Evolutionary conservation across 2,329 filamentous ascomycete genomes (phyloP), one percentile per base, ranked within the genome.

Genomic region (Leptoxyphium fumago): DNA sequence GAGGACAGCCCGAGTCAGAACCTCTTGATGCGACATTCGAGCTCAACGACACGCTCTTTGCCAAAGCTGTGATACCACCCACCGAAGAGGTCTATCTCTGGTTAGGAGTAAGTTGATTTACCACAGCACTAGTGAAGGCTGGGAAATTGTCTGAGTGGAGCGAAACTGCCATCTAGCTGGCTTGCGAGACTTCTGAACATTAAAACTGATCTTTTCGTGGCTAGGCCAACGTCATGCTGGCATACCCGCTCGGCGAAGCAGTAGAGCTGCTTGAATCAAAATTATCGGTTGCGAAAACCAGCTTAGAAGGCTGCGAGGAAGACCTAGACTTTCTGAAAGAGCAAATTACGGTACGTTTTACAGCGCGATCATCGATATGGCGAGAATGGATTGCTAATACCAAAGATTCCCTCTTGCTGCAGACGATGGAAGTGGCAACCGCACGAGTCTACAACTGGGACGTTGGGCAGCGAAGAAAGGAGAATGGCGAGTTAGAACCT

Each of bases 381-480:
- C 9, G 14, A n/a, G 28, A 40, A 36, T 13, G 15, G 15, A 13
- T 36, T 42, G 29, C 46, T 52, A 46, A 55, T 39, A 44, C 42
- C 43, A 36, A 13, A 13, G 55, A 51, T 50, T 39, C 32, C 15
- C 11, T 4, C 32, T 13, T 36, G 32, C 5, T 38, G n/a, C 52
- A 93, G 85, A 95, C 88, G 0, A 81, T 98, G 71, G 91, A 98
- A 65, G 91, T 98, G 29, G 91, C 91, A 3, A 87, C 89, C 36
- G 91, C 91, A 17, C 75, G 91, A 51, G 88, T 98, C n/a, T 96
- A 98, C 66, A 98, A 98, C 65, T 96, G 91, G 89, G 91, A 98
- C 58, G 87, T 98, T 4, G 85, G 89, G 38, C 84, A 94, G 70
- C 85, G 93, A 66, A 74, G 91, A 54, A 95, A 94, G 70, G 87